Conservation (phyloP, 2,329 filamentous ascomycete genomes). For the Fusarium sp. region DNA sequence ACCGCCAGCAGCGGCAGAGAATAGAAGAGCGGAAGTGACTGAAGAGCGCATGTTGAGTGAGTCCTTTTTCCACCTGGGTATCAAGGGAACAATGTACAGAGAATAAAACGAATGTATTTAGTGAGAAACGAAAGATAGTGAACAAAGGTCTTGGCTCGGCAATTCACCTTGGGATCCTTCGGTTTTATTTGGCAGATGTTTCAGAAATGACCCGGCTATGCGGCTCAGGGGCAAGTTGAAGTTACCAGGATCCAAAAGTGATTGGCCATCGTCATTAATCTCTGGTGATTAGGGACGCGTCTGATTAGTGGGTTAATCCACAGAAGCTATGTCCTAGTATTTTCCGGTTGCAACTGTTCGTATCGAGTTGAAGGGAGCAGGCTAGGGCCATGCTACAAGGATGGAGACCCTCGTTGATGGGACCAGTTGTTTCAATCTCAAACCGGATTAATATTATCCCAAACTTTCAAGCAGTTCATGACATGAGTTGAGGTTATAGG, state of each 20-base stretch:
- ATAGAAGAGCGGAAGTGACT: constrained; percentile 1
- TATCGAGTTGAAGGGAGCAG: background rate
- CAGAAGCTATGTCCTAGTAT: background rate
- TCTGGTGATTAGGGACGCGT: background rate
- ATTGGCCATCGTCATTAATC: background rate
- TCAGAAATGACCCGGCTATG: background rate
- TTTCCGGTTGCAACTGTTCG: background rate
- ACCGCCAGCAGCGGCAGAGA: constrained; percentile 3
- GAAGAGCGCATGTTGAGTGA: constrained; percentile 4
- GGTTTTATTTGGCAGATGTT: background rate
- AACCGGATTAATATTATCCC: background rate
- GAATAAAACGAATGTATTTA: background rate
- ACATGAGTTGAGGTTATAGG: background rate
- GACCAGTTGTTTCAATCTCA: background rate
- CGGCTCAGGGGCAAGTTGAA: background rate
- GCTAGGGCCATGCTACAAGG: background rate
- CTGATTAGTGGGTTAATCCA: background rate
- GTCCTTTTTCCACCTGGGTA: background rate
- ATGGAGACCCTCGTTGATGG: background rate
- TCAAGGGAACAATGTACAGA: background rate
- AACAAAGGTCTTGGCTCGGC: background rate
- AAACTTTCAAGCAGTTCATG: background rate
- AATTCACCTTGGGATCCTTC: background rate
- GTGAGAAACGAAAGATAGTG: background rate
- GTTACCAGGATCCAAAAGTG: background rate